These are phyloP conservation scores for Candida tibetensis DNA, from an alignment of 805 yeast genomes.

Conservation along the genomic window DNA sequence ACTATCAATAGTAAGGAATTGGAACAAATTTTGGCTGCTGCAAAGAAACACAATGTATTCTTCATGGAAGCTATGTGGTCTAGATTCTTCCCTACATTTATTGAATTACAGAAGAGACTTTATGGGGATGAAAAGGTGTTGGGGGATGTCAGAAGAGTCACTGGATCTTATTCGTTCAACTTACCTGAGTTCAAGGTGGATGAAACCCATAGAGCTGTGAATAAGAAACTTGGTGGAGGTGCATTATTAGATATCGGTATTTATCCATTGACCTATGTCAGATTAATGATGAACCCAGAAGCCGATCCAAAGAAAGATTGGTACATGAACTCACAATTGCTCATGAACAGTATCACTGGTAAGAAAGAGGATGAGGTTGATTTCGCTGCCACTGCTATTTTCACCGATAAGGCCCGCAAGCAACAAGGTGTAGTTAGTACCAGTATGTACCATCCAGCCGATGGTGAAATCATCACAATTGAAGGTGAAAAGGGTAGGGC, in stretches of 20 bases:
- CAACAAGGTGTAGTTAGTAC: conserved; percentile 39
- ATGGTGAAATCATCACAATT: conserved; percentile 7
- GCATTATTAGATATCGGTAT: conserved; percentile 55
- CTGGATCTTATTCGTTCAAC: conserved; percentile 41
- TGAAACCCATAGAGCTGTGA: conserved; percentile 42
- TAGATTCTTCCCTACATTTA: conserved; percentile 47
- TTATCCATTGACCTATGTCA: conserved; percentile 47
- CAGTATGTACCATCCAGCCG: conserved; percentile 8
- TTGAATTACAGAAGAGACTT: conserved; percentile 31
- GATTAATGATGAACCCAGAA: conserved; percentile 35
- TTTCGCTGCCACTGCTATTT: conserved; percentile 34
- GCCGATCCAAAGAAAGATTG: conserved; percentile 9
- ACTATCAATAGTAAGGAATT: conserved; percentile 48
- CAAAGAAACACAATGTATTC: conserved; percentile 41
- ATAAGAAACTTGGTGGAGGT: conserved; percentile 49
- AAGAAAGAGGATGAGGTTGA: conserved; percentile 41
- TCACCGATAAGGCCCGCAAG: conserved; percentile 38
- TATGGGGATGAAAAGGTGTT: conserved; percentile 40
- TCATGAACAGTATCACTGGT: conserved; percentile 28
- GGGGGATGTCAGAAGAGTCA: conserved; percentile 46
- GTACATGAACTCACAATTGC: conserved; percentile 26
- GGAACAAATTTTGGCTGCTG: conserved; percentile 39
- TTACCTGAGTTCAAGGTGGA: conserved; percentile 23
- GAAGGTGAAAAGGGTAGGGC: conserved; percentile 13
- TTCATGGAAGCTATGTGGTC: conserved; percentile 65